phyloP scores from a whole-genome alignment of 2,329 filamentous ascomycete genomes.

The Bipolaris oryzae region DNA sequence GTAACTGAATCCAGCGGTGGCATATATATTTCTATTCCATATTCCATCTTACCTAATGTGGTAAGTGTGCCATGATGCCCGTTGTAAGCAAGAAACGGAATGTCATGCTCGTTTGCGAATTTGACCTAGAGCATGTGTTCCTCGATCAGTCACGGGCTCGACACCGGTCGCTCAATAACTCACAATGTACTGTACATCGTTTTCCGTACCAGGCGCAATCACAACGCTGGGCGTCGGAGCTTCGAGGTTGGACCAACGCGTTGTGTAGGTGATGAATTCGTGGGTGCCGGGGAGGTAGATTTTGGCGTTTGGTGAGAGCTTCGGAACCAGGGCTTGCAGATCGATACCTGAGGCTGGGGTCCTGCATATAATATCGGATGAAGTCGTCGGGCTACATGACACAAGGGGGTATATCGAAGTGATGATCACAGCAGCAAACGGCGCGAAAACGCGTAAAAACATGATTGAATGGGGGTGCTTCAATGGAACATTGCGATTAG shows the following conservation, averaged over 20 bases:
- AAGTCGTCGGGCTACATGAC: neutral
- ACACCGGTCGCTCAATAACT: neutral
- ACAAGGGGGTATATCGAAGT: neutral
- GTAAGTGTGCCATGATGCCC: conserved; percentile 60
- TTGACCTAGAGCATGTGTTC: conserved; percentile 46
- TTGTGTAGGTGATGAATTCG: conserved; percentile 18
- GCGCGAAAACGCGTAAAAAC: neutral
- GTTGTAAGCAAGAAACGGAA: conserved; percentile 62
- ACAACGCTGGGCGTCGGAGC: conserved; percentile 27
- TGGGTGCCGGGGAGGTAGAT: conserved; percentile 25
- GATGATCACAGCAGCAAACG: neutral
- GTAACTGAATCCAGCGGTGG: conserved; percentile 53
- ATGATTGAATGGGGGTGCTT: neutral
- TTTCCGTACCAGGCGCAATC: conserved; percentile 25
- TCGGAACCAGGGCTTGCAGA: conserved; percentile 20
- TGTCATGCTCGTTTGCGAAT: conserved; percentile 54
- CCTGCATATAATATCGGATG: conserved; percentile 1
- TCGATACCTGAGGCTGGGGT: conserved; percentile 24
- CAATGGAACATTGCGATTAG: too few species aligned
- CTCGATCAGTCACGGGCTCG: neutral
- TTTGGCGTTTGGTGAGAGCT: conserved; percentile 21
- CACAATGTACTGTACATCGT: conserved; percentile 31
- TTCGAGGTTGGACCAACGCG: conserved; percentile 26
- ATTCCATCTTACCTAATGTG: conserved; percentile 56
- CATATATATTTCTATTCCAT: conserved; percentile 60